Base-by-base conservation (phyloP, 1,139 yeast species). In the Yamadazyma atmosphaerica region DNA sequence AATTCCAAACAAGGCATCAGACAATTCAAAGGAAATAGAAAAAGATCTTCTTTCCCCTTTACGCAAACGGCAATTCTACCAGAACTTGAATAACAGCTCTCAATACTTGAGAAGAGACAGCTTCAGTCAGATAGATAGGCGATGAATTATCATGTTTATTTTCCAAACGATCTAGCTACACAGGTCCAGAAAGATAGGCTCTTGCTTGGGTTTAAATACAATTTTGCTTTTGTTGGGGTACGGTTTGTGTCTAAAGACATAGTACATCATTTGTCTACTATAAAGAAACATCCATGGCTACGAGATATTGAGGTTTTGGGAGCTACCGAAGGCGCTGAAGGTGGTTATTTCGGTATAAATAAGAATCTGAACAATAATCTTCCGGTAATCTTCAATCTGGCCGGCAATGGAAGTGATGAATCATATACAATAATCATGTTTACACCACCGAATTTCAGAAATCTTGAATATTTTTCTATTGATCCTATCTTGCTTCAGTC, bases 391-490 rank as follows among this genome's bases (percentile, higher is more conserved):
- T 27, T 17, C 12, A n/a, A n/a, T 11, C 11, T 23, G 5, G 12
- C 7, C 4, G 26, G 12, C 5, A n/a, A 23, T 23, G 4, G 5
- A 5, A 23, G 12, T 23, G 9, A 19, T 9, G 9, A n/a, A n/a
- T 13, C 27, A 15, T 54, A 62, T 33, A 69, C 69, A 21, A 54
- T 87, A 1, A 67, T 90, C 2, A 51, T 76, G 13, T 90, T 81
- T 57, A 77, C 78, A 24, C 86, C 95, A 1, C 98, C 98, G 0
- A 75, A 78, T 36, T 80, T 86, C 18, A 70, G 71, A 32, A 75
- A 79, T 44, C 74, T 92, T 72, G 96, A 90, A 52, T 88, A 86
- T 57, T 85, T 81, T 49, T 83, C 97, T 0, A 61, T 86, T 4
- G 67, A 73, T 17, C 96, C 97, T 0, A 85, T 84, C 29, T 69